phyloP scores from a whole-genome alignment of 768 basidiomycete genomes.

The Cyathus striatus region DNA sequence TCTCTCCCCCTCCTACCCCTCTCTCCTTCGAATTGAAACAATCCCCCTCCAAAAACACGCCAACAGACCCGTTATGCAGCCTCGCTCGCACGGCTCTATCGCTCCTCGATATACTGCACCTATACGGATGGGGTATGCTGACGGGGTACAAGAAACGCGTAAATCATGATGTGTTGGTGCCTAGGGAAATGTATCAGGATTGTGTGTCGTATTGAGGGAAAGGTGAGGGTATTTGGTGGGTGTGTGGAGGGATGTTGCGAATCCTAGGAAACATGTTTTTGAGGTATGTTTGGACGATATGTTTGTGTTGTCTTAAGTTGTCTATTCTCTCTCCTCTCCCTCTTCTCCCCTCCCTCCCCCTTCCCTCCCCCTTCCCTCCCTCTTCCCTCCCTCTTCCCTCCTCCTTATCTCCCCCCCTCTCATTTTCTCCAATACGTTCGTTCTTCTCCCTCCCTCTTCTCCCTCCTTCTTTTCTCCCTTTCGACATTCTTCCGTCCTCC shows the following conservation, averaged over 20 bases:
- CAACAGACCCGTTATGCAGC: conserved; percentile 51
- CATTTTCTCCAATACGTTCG: too few relatives aligned
- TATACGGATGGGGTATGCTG: conserved; percentile 84
- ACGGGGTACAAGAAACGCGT: conserved; percentile 86
- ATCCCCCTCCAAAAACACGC: conserved; percentile 44
- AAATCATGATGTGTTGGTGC: conserved; percentile 73
- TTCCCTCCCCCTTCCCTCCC: too few relatives aligned
- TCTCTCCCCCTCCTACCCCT: conserved; percentile 16
- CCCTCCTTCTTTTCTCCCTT: too few relatives aligned
- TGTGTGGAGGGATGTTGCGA: conserved; percentile 77
- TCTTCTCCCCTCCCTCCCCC: too few relatives aligned
- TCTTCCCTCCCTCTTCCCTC: too few relatives aligned
- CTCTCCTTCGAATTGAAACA: conserved; percentile 52
- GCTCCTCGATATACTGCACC: conserved; percentile 76
- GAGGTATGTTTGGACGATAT: too few relatives aligned
- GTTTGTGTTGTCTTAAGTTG: too few relatives aligned
- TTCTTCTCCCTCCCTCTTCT: too few relatives aligned
- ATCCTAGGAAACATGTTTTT: conserved; percentile 87
- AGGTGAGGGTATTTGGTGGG: conserved; percentile 72
- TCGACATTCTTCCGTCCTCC: too few relatives aligned
- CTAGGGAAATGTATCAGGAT: conserved; percentile 82
- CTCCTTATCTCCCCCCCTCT: too few relatives aligned
- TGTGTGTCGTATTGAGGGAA: conserved; percentile 85
- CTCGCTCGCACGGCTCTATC: conserved; percentile 78
- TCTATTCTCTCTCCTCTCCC: too few relatives aligned